Evolutionary conservation across 2,329 filamentous ascomycete genomes (phyloP), one percentile per base, ranked within the genome.

Genomic region (Thelonectria discophora): DNA sequence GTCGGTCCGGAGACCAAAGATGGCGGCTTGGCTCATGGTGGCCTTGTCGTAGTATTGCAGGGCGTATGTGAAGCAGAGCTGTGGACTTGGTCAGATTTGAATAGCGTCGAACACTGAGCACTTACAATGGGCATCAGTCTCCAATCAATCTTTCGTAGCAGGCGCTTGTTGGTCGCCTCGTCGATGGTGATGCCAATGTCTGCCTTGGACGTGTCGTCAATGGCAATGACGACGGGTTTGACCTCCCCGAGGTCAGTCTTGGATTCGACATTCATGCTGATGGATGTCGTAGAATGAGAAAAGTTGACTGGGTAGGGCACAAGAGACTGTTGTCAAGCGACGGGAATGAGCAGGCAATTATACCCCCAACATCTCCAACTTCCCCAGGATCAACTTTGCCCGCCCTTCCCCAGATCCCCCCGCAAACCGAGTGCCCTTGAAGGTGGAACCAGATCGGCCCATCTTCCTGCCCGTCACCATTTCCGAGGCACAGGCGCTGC

Each of bases 31-130:
- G 13, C 73, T 64, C 39, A 65, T 63, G n/a, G 63, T 65, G 11
- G 65, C 63, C 21, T 67, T 67, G 61, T 75, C 74, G 57, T 75
- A 74, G 62, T 72, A 75, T 57, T 76, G 73, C 12, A 75, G 55
- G 0, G 73, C 72, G 56, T 76, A 75, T 6, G 74, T 76, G 30
- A 72, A 66, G 53, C 69, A 73, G 10, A 74, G 63, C 69, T 71
- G 6, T 11, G 5, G 27, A 30, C 3, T 37, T 11, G 1, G 20
- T 12, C 3, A 46, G 20, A 17, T 5, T 13, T 11, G 17, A 21
- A n/a, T n/a, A n/a, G n/a, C 18, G 27, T 5, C 6, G 6, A 9
- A 12, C 11, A 11, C 11, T 5, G 20, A 27, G 4, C n/a, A 24
- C 65, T 11, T 55, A 71, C 69, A 20, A 71, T 58, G 1, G 68